Evolutionary conservation across 257 asterid species (phyloP).

Genomic region (Thymus mandschuricus): DNA sequence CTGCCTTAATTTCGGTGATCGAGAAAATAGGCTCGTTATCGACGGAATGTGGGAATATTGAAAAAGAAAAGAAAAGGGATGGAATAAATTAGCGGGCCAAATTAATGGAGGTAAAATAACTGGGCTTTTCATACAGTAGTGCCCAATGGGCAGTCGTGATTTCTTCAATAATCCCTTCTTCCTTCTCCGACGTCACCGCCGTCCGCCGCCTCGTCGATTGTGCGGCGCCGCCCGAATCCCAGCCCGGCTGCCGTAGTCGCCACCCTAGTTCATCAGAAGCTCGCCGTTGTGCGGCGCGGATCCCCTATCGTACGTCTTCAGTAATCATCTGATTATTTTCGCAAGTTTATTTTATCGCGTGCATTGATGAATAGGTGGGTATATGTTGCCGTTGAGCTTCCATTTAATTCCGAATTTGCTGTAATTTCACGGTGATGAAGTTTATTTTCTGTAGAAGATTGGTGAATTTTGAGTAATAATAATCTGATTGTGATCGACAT

Average conservation of each 20-base stretch:
- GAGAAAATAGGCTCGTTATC: no score
- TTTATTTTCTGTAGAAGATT: neutral
- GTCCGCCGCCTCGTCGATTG: neutral
- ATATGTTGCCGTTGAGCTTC: slow-evolving; percentile 22
- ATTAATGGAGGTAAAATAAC: neutral
- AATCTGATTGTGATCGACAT: slow-evolving; percentile 16
- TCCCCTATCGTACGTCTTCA: neutral
- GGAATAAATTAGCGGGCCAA: no score
- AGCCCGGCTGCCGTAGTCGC: neutral
- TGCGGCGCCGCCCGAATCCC: no score
- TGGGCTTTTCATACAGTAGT: neutral
- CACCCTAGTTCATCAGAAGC: neutral
- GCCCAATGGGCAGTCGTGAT: neutral
- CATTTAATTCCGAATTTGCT: slow-evolving; percentile 15
- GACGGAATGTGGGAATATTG: no score
- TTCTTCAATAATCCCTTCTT: neutral
- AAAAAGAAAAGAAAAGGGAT: no score
- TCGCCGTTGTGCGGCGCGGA: neutral
- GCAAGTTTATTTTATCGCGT: slow-evolving; percentile 18
- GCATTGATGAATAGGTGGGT: slow-evolving; percentile 22
- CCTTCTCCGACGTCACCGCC: neutral
- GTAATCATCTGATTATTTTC: slow-evolving; percentile 3
- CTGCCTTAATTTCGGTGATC: no score
- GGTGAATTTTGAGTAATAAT: slow-evolving; percentile 18
- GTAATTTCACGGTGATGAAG: neutral